Evolutionary conservation across 2,329 filamentous ascomycete genomes (phyloP).

Genomic region (Beauveria brongniartii): DNA sequence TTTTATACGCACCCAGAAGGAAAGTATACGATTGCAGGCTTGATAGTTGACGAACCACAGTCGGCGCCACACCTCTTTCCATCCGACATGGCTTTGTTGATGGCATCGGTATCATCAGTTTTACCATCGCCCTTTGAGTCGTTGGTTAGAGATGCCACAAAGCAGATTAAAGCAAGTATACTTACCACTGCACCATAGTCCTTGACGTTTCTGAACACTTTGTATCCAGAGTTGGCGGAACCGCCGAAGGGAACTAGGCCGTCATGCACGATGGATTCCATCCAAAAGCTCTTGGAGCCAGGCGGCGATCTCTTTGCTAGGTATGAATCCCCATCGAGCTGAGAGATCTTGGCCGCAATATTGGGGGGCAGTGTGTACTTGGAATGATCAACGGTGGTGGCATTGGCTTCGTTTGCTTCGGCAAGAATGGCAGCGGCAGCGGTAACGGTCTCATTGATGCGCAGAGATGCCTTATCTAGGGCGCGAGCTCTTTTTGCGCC

Average conservation of each 20-base stretch:
- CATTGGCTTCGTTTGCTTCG: slow-evolving; percentile 1
- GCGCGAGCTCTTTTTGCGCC: slow-evolving; percentile 1
- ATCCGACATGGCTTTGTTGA: slow-evolving; percentile 15
- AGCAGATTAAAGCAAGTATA: not conserved
- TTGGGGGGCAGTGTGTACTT: not conserved
- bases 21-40: slow-evolving; percentile 17
- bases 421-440: slow-evolving; percentile 2
- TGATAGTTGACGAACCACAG: slow-evolving; percentile 14
- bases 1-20: slow-evolving; percentile 11
- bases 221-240: not conserved
- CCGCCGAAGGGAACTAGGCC: slow-evolving; percentile 7
- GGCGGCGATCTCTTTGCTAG: not conserved
- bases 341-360: not conserved
- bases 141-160: not conserved
- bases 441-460: slow-evolving; percentile 3
- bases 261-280: not conserved
- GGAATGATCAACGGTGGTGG: not conserved
- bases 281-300: slow-evolving; percentile 5
- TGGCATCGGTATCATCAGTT: slow-evolving; percentile 27
- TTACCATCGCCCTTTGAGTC: slow-evolving; percentile 28
- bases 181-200: slow-evolving; percentile 7
- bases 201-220: slow-evolving; percentile 9
- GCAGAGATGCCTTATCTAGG: not conserved
- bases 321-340: not conserved
- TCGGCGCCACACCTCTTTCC: slow-evolving; percentile 12